A percentile compares a stretch with the other conserved stretches of the same genome.
Conservation (phyloP, 805 yeast species). For the Starmera quercuum region DNA sequence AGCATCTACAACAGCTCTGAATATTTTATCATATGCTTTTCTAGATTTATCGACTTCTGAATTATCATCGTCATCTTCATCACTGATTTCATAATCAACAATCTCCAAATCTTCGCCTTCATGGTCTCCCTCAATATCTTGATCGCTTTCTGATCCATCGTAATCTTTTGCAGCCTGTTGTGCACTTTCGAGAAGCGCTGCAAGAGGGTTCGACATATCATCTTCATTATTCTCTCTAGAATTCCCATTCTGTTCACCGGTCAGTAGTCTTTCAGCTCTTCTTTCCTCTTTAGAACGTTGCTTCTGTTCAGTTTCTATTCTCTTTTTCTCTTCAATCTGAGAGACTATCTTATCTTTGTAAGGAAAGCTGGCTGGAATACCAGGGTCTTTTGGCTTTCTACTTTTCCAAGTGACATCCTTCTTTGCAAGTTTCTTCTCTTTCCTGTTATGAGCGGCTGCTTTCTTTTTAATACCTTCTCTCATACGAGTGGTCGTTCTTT, state of each 20-base stretch:
- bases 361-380: conserved; percentile 92
- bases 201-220: conserved; percentile 48
- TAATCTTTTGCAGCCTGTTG: conserved; percentile 77
- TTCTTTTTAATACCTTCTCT: conserved; percentile 95
- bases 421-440: conserved; percentile 74
- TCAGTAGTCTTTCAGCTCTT: conserved; percentile 30
- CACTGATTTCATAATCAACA: conserved; percentile 41
- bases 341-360: conserved; percentile 77
- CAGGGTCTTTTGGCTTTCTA: conserved; percentile 76
- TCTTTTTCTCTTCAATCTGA: conserved; percentile 60
- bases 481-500: conserved; percentile 87
- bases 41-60: conserved; percentile 64
- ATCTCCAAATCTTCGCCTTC: conserved; percentile 38
- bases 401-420: conserved; percentile 94
- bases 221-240: conserved; percentile 32
- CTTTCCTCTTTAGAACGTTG: conserved; percentile 42
- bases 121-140: conserved; percentile 34
- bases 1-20: conserved; percentile 87
- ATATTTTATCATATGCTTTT: conserved; percentile 89
- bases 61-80: conserved; percentile 35
- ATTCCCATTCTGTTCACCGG: conserved; percentile 30
- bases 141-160: conserved; percentile 44
- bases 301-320: conserved; percentile 47
- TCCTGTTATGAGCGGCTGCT: conserved; percentile 85
- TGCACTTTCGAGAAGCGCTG: conserved; percentile 86